Conservation (phyloP, 257 asterid species). For the Jasminum sambac region DNA sequence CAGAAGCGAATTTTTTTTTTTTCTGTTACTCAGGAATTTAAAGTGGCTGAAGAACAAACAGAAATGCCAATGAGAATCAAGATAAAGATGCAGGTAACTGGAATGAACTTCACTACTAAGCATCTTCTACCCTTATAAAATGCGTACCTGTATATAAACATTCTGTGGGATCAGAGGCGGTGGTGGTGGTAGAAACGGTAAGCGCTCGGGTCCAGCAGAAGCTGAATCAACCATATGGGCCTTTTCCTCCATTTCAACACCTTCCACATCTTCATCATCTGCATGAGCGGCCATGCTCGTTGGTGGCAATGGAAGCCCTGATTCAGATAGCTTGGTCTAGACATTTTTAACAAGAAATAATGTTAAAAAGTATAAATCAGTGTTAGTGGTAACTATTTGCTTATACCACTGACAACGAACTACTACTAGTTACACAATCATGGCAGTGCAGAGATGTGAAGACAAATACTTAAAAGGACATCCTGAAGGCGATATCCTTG, state of each 20-base stretch:
- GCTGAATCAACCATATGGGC: constrained; percentile 33
- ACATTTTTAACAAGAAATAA: constrained; percentile 16
- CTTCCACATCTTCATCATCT: constrained; percentile 65
- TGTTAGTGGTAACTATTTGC: background rate
- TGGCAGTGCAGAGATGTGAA: background rate
- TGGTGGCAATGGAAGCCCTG: constrained; percentile 48
- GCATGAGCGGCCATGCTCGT: constrained; percentile 91
- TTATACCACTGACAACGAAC: too few species aligned
- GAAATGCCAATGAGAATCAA: background rate
- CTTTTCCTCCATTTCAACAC: constrained; percentile 55
- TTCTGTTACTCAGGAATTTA: background rate
- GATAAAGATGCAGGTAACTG: background rate
- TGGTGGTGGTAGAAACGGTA: constrained; percentile 60
- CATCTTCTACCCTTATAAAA: background rate
- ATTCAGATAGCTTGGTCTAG: constrained; percentile 59
- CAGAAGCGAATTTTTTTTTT: background rate
- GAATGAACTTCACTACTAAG: background rate
- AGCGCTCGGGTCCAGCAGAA: constrained; percentile 29
- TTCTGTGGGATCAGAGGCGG: constrained; percentile 63
- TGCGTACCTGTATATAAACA: constrained; percentile 56
- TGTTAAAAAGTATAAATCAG: background rate
- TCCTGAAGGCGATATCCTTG: background rate
- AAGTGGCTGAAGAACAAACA: background rate
- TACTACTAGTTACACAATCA: background rate
- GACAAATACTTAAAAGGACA: background rate